A percentile compares a stretch with the other conserved stretches of the same genome.
Evolutionary conservation across 139 green algal genomes (phyloP).

Genomic region (Chlamydomonas sphaeroides): DNA sequence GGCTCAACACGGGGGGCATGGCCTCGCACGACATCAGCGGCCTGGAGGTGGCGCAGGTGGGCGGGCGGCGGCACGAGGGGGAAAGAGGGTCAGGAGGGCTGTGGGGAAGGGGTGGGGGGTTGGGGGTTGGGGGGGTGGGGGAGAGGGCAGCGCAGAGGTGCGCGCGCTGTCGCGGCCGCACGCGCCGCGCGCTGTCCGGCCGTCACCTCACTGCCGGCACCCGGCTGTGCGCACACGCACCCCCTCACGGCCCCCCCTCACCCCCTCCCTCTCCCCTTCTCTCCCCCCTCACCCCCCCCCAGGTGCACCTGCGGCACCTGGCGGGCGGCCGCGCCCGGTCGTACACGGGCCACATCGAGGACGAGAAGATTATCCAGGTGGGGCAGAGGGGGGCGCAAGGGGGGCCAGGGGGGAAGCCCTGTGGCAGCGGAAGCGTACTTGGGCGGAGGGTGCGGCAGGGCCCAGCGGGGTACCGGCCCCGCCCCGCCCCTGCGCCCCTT

Average conservation of each 20-base stretch:
- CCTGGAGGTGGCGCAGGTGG: conserved; percentile 69
- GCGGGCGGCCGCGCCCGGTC: conserved; percentile 82
- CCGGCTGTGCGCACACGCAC: too few species aligned
- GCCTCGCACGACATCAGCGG: conserved; percentile 80
- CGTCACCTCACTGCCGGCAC: too few species aligned
- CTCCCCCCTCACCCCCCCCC: background rate
- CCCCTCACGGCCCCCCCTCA: too few species aligned
- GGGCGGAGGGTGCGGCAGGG: too few species aligned
- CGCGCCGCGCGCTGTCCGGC: too few species aligned
- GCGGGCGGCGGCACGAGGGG: background rate
- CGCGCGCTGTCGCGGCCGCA: too few species aligned
- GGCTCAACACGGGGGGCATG: conserved; percentile 72
- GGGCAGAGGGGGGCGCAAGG: background rate
- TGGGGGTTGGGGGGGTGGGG: background rate
- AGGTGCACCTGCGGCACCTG: conserved; percentile 93
- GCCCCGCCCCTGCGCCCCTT: too few species aligned
- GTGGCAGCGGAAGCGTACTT: too few species aligned
- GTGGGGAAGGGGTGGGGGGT: too few species aligned
- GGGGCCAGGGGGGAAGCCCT: background rate
- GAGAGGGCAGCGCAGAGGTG: too few species aligned
- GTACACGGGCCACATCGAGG: conserved; percentile 58
- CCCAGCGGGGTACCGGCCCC: too few species aligned
- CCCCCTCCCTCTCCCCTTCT: background rate
- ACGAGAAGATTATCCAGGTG: conserved; percentile 51
- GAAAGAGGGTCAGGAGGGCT: too few species aligned